These are phyloP conservation scores for Monoraphidium neglectum DNA, from an alignment of 139 green algal species.

Conservation along the genomic window DNA sequence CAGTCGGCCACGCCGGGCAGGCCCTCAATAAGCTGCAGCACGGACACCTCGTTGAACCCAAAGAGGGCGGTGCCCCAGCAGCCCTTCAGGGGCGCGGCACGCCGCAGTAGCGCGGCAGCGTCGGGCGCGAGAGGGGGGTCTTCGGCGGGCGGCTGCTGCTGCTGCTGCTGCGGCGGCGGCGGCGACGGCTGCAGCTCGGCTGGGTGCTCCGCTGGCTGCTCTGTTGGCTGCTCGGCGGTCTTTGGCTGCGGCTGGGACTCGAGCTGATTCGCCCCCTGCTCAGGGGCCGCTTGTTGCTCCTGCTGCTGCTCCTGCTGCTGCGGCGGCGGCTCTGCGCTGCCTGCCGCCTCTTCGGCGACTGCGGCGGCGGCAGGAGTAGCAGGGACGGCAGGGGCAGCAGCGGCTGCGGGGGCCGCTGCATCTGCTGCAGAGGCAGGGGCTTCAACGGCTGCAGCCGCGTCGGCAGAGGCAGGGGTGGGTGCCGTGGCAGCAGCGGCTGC, in stretches of 20 bases:
- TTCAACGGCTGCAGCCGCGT: too few species aligned
- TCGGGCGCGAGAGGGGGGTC: conserved; percentile 14
- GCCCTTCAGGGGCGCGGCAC: conserved; percentile 33
- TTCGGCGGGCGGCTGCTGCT: not conserved
- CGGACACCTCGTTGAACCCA: conserved; percentile 54
- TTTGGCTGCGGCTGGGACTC: not conserved
- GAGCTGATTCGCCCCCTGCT: not conserved
- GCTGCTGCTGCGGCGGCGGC: not conserved
- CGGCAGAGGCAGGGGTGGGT: too few species aligned
- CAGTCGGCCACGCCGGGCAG: conserved; percentile 43
- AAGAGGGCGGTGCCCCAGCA: conserved; percentile 65
- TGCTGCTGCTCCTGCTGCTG: not conserved
- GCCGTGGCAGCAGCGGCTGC: too few species aligned
- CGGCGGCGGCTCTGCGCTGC: too few species aligned
- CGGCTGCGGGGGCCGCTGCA: too few species aligned
- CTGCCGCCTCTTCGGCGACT: too few species aligned
- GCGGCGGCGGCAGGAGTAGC: too few species aligned
- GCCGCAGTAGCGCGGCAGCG: conserved; percentile 41
- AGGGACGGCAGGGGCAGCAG: too few species aligned
- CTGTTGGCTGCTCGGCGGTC: not conserved
- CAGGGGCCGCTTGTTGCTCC: not conserved
- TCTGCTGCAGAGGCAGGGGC: too few species aligned
- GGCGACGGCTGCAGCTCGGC: not conserved
- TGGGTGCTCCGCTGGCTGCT: not conserved
- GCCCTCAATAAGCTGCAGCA: conserved; percentile 67